Evolutionary conservation across 1,139 yeast species (phyloP), one percentile per base, ranked within the genome.

Genomic region (Suhomyces atakaporum): DNA sequence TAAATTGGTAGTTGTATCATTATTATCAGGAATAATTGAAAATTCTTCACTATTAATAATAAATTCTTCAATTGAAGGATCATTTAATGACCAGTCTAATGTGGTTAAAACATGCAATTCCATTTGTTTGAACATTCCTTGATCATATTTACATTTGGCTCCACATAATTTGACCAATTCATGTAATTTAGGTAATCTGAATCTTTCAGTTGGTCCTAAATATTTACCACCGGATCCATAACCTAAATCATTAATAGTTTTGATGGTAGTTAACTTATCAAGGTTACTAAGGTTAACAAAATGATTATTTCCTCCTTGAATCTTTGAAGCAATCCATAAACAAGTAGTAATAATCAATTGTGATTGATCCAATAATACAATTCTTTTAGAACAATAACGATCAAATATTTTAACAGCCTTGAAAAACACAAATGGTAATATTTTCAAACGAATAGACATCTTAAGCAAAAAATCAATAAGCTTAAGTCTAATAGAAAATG

Each of bases 251-350:
- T 51, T 56, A 33, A 70, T 67, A 31, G 72, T 64, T 42, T 56
- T 59, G 23, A 68, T 56, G 27, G 56, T 52, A 33, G 51, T 51
- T 18, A 57, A 46, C 44, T 62, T 62, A 27, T 60, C 63, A 25
- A 59, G 43, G 40, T 66, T 64, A 34, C 45, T 52, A 44, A 69
- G 67, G 56, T 79, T 79, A 39, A 79, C 74, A 47, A 79, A 78
- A 59, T 81, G 88, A 50, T 79, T 79, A 54, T 82, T 80, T 22
- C 88, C 88, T 30, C 88, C 88, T 57, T 73, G 76, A 3, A 79
- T 63, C 54, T 81, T 81, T 21, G 81, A 74, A 5, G 83, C 76
- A 14, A 81, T 62, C 86, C 86, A 80, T 25, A 81, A 62, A 53
- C 87, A 81, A 14, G 86, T 79, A 28, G 83, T 77, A 28, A 79